A percentile compares a stretch with the other conserved stretches of the same genome.
phyloP scores from a whole-genome alignment of 495 filamentous ascomycete genomes.

The Aspergillus sparsus region DNA sequence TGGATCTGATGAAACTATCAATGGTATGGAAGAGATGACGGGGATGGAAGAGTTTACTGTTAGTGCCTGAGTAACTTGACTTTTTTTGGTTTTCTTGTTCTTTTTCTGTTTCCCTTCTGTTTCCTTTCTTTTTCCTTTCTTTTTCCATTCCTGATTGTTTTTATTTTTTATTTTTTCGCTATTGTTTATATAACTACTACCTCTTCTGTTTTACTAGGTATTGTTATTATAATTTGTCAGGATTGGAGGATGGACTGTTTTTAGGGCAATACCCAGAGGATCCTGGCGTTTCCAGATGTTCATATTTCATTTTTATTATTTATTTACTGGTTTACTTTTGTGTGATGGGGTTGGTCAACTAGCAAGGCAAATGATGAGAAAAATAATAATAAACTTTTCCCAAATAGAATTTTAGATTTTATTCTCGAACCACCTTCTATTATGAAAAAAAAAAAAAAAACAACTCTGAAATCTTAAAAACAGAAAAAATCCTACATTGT shows the following conservation, averaged over 20 bases:
- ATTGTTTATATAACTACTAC: neutral
- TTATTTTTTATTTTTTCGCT: neutral
- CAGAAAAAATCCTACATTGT: too few species aligned
- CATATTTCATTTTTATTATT: too few species aligned
- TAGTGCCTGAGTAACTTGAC: conserved; percentile 24
- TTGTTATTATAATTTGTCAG: neutral
- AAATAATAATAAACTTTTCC: too few species aligned
- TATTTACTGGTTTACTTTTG: too few species aligned
- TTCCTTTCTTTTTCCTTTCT: conserved; percentile 13
- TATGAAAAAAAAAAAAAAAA: too few species aligned
- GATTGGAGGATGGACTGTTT: neutral
- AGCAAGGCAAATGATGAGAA: too few species aligned
- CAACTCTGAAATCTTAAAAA: too few species aligned
- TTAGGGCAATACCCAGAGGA: conserved; percentile 7
- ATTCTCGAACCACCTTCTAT: too few species aligned
- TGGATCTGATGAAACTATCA: conserved; percentile 26
- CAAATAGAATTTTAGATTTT: too few species aligned
- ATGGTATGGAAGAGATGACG: conserved; percentile 39
- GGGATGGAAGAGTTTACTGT: conserved; percentile 39
- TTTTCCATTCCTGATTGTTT: conserved; percentile 7
- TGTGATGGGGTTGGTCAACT: too few species aligned
- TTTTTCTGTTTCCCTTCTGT: conserved; percentile 9
- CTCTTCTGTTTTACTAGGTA: neutral
- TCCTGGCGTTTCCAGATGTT: neutral
- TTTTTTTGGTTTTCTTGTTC: neutral